Base-by-base conservation (phyloP, 2,329 filamentous ascomycete species). In the Aspergillus carbonarius region DNA sequence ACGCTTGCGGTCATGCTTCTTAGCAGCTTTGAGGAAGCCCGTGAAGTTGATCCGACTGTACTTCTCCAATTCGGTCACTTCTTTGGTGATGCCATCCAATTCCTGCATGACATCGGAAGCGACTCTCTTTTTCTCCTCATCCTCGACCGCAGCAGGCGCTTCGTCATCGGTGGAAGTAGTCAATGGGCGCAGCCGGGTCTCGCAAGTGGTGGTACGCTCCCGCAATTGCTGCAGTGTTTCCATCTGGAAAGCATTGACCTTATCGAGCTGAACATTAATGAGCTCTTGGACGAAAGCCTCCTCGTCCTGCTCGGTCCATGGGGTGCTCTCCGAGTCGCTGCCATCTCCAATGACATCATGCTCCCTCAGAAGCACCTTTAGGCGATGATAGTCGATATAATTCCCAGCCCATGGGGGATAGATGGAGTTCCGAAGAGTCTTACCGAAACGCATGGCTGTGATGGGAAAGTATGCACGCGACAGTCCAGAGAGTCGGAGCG, bases 1-100 rank as follows among this genome's bases (percentile, higher is more conserved):
- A 65, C 93, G 85, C 79, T 93, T 96, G 66, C 95, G 90, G 77
- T 99, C 95, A 78, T 99, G 95, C 80, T 99, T 99, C 86, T 99
- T 99, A 57, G 92, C 92, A 49, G 96, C 96, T 82, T 99, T 99
- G 72, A 97, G 84, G 77, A 98, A 96, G 49, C 92, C 95, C 5
- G 95, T 96, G 77, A 97, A 99, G 79, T 99, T 99, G 79, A 97
- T 88, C 64, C 89, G 90, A 76, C 92, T 95, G 79, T 95, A 99
- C 75, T 91, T 95, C 78, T 96, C 95, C 66, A 99, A 84, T 80
- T 96, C 91, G 74, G 89, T 93, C 70, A 96, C 88, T 76, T 97
- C 92, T 73, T 91, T 91, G 34, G 91, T 95, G 76, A 98, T 95
- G 55, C 79, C 78, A 75, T 98, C 93, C 57, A 98, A 84, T 79